Evolutionary conservation across 495 filamentous ascomycete genomes (phyloP), one percentile per base, ranked within the genome.

Genomic region (Neurospora sp.): DNA sequence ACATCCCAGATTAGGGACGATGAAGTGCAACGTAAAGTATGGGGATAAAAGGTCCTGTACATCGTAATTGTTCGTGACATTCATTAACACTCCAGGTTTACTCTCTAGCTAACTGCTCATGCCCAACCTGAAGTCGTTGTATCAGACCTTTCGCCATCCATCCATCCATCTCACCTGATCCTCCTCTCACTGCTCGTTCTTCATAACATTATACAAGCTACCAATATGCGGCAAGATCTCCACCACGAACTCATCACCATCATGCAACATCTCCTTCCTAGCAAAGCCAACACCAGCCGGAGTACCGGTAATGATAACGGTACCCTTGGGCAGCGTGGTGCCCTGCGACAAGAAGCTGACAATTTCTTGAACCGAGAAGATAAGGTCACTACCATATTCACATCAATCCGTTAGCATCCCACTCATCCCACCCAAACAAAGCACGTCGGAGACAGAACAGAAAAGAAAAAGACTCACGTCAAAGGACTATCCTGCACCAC

Each of bases 301-400:
- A 11, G 82, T 86, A 35, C 83, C 86, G 14, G 84, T 85, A 72
- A 85, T 78, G 74, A 88, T 84, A 68, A 85, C 77, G 6, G 81
- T 85, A 18, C 84, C 84, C 69, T 74, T 75, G 53, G 76, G 80
- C 41, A 87, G 78, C 20, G 85, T 87, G 8, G 85, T 86, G 38
- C 85, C 83, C 73, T 85, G 82, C 9, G 84, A 85, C 40, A 85
- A 70, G 75, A 85, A 87, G 75, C 80, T 82, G 12, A 87, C 81
- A 37, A 87, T 79, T 74, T 84, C 76, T 40, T 78, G 72, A 38
- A 85, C 81, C 14, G 79, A 80, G 77, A 86, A 86, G 74, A 86
- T 83, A 72, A 86, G 78, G 53, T 86, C 85, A 46, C 82, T 85
- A 37, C 11, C 1, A 6, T 3, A 53, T 11, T 73, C 4, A 37